Base-by-base conservation (phyloP, 78 protist species). In the Mastigamoeba balamuthi region DNA sequence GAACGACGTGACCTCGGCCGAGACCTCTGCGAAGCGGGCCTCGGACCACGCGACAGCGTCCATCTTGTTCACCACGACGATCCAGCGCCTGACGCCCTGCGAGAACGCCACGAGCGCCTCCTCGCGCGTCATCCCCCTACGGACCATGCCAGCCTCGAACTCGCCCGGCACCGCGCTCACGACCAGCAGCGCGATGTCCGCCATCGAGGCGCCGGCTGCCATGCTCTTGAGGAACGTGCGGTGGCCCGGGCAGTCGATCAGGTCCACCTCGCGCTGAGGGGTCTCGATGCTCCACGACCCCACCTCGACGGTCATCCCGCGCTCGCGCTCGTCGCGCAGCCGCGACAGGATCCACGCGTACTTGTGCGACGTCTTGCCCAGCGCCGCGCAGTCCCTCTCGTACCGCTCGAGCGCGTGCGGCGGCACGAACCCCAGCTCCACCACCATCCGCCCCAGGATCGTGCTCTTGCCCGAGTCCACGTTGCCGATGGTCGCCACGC, bases 231-330 rank as follows among this genome's bases (percentile, higher is more conserved):
- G 44, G 65, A 88, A 92, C 25, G 84, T 91, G 4, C 64, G 37
- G 72, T 90, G 94, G 17, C 96, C 96, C 23, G 96, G 96, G 7
- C 93, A 78, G 44, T 92, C 96, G 1, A 92, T 52, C 27, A 90
- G 38, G 35, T 81, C 69, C 37, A 92, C 73, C 65, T 66, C 29
- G 65, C 29, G 43, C 43, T 2, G 8, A 69, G 73, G 58, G 17
- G 58, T 48, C 17, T 17, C 17, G 17, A 48, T 48, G 17, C 58
- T 17, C 58, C 58, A 48, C 17, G 17, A 25, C 17, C 33, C 58
- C 17, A 17, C 17, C 17, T 69, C 73, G 28, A 69, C 4, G 2
- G 73, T 39, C 33, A 33, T 4, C 4, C 65, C 38, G 33, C 43
- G 38, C 29, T 2, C 73, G 8, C 73, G 38, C 43, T 69, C 73